Evolutionary conservation across 1,284 basidiomycete species (phyloP).

Genomic region (Anthracocystis walkeri): DNA sequence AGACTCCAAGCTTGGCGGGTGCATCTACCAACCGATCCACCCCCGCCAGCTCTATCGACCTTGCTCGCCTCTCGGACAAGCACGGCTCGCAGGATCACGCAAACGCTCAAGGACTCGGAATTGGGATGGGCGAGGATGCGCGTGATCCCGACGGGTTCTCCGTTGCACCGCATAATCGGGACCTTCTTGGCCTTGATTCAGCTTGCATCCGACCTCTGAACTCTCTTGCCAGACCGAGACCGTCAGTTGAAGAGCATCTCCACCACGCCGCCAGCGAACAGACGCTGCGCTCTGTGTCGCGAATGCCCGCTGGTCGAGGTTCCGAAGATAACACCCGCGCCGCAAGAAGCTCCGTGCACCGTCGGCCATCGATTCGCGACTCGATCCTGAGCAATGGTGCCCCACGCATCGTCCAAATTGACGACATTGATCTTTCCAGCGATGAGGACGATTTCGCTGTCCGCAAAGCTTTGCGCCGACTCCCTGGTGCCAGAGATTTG

Average conservation of each 20-base stretch:
- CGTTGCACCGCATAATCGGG: constrained; percentile 1
- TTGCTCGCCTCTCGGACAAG: constrained; percentile 25
- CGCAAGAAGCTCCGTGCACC: constrained; percentile 11
- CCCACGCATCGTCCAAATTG: constrained; percentile 64
- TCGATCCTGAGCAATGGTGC: constrained; percentile 36
- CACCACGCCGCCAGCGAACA: constrained; percentile 60
- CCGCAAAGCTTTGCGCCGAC: constrained; percentile 55
- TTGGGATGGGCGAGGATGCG: constrained; percentile 30
- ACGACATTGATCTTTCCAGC: constrained; percentile 66
- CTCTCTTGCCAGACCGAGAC: constrained; percentile 6
- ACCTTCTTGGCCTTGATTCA: constrained; percentile 25
- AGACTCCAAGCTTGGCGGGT: constrained; percentile 55
- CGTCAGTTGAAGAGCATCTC: constrained; percentile 33
- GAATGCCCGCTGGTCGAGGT: constrained; percentile 1
- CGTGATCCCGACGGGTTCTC: constrained; percentile 1
- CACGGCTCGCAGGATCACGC: constrained; percentile 7
- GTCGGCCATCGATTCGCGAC: constrained; percentile 22
- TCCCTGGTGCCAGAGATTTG: constrained; percentile 63
- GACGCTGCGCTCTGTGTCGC: constrained; percentile 54
- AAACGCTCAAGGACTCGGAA: constrained; percentile 42
- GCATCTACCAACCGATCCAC: constrained; percentile 53
- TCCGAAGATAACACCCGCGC: constrained; percentile 7
- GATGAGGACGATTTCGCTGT: constrained; percentile 66
- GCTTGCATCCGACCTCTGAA: constrained; percentile 19
- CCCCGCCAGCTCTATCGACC: constrained; percentile 58